A percentile compares a stretch with the other conserved stretches of the same genome.
Evolutionary conservation across 352 stramenopile species (phyloP).

Genomic region (Thraustochytrium striatum): DNA sequence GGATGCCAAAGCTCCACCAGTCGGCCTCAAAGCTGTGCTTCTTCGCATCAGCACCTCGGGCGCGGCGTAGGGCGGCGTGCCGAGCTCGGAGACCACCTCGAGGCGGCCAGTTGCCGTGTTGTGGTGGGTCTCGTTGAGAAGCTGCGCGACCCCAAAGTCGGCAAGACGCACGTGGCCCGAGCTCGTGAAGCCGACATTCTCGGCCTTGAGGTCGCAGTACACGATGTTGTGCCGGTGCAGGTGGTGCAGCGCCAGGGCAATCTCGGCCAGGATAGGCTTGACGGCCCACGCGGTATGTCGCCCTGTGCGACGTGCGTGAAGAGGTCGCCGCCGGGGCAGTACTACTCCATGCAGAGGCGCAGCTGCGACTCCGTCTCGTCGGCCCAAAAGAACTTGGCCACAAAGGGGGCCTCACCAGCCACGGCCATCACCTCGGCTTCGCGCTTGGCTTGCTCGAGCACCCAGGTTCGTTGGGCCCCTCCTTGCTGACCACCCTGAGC

Average conservation of each 20-base stretch:
- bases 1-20: conserved; percentile 37
- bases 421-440: too few species aligned
- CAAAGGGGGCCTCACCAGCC: too few species aligned
- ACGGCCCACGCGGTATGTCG: neutral
- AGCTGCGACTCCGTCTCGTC: neutral
- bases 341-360: neutral
- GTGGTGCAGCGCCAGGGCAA: conserved; percentile 11
- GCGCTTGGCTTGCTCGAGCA: too few species aligned
- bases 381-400: neutral
- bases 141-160: conserved; percentile 15
- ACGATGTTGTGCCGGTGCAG: conserved; percentile 9
- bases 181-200: conserved; percentile 10
- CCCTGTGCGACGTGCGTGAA: neutral
- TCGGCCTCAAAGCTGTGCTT: conserved; percentile 31
- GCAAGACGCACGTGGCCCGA: conserved; percentile 3
- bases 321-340: conserved; percentile 3
- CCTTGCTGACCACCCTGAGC: too few species aligned
- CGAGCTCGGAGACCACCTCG: neutral
- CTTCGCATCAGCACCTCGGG: neutral
- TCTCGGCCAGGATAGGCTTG: conserved; percentile 12
- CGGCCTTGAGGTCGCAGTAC: conserved; percentile 43
- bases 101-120: neutral
- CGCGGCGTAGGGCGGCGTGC: conserved; percentile 25
- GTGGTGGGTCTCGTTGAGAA: neutral
- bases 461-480: too few species aligned